A percentile compares a stretch with the other conserved stretches of the same genome.
Evolutionary conservation across 2,329 filamentous ascomycete species (phyloP).

Genomic region (Aspergillus texensis): DNA sequence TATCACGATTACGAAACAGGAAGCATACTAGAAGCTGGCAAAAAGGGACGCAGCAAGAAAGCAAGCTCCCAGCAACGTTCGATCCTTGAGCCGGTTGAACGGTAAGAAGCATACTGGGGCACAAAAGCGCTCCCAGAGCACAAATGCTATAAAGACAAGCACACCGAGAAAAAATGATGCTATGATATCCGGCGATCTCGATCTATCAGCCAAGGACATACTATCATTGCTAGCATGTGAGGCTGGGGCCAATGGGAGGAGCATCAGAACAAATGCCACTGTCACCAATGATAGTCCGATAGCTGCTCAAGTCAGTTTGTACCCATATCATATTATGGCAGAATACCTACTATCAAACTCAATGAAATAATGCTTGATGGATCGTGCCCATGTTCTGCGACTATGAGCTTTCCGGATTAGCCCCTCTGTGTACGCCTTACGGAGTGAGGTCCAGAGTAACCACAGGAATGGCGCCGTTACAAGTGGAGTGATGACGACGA

Average conservation of each 20-base stretch:
- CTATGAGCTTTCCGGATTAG: background rate
- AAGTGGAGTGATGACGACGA: conserved; percentile 54
- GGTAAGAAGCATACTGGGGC: conserved; percentile 27
- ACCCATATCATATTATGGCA: background rate
- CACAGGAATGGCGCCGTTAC: conserved; percentile 1
- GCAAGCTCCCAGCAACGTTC: conserved; percentile 27
- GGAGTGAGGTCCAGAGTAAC: conserved; percentile 1
- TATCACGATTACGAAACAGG: background rate
- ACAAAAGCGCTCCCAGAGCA: conserved; percentile 24
- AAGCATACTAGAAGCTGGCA: conserved; percentile 10
- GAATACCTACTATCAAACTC: conserved; percentile 10
- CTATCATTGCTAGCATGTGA: conserved; percentile 17
- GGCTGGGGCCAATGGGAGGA: conserved; percentile 33
- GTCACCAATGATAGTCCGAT: conserved; percentile 34
- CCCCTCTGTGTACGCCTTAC: background rate
- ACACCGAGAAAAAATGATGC: conserved; percentile 23
- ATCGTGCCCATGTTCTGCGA: background rate
- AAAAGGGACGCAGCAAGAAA: conserved; percentile 21
- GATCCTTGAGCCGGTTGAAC: conserved; percentile 25
- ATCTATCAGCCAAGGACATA: conserved; percentile 19
- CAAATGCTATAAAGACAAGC: conserved; percentile 20
- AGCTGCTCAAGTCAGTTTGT: conserved; percentile 13
- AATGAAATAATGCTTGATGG: conserved; percentile 8
- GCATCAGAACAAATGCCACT: conserved; percentile 30
- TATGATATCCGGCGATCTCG: conserved; percentile 28